A percentile compares a stretch with the other conserved stretches of the same genome.
phyloP scores from a whole-genome alignment of 2,329 filamentous ascomycete species.

The Cercospora nicotianae region DNA sequence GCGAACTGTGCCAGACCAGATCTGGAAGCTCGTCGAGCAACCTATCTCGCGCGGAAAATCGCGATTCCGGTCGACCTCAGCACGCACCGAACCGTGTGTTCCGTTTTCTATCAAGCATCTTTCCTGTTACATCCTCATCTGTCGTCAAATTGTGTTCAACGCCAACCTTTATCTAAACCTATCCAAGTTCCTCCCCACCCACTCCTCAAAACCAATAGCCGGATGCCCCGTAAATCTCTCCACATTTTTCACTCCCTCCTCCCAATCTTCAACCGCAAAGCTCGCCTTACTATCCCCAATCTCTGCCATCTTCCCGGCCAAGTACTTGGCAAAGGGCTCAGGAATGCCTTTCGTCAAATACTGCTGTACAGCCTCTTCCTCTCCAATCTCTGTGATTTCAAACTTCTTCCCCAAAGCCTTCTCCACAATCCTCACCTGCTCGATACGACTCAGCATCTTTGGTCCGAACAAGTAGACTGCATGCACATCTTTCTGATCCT shows the following conservation, averaged over 20 bases:
- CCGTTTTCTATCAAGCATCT: too few species aligned
- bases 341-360: conserved; percentile 1
- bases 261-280: conserved; percentile 11
- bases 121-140: too few species aligned
- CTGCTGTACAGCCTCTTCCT: conserved; percentile 5
- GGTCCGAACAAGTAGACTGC: conserved; percentile 44
- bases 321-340: conserved; percentile 4
- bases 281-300: neutral
- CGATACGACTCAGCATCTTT: conserved; percentile 36
- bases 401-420: conserved; percentile 39
- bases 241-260: conserved; percentile 36
- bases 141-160: neutral
- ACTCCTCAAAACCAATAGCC: conserved; percentile 38
- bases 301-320: neutral
- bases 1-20: too few species aligned
- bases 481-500: conserved; percentile 35
- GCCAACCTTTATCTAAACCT: conserved; percentile 15
- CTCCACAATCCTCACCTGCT: conserved; percentile 36
- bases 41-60: too few species aligned
- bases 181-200: conserved; percentile 37
- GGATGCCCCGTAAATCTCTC: conserved; percentile 38
- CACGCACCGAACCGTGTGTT: too few species aligned
- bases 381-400: conserved; percentile 9
- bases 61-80: too few species aligned
- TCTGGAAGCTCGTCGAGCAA: too few species aligned